Evolutionary conservation across 768 basidiomycete genomes (phyloP), one percentile per base, ranked within the genome.

Genomic region (Lactarius akahatsu): DNA sequence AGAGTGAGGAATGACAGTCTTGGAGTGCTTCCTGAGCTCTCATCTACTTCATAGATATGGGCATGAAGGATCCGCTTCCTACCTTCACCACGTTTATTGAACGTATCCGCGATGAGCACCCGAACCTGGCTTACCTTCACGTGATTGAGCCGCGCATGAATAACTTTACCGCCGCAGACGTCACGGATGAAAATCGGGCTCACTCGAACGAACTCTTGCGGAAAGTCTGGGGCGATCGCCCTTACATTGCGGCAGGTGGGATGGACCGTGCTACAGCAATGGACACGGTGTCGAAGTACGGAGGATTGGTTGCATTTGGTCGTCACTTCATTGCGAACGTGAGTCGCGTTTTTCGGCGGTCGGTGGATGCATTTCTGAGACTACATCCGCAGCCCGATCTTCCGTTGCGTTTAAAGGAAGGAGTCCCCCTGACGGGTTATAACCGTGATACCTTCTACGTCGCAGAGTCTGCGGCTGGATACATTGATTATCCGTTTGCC

Each of bases 1-100:
- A 77, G 77, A 69, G 74, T 61, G 69, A 74, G 40, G 8, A 32
- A 30, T 18, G 13, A 4, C 4, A 7, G 4, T 15, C 3, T 16
- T 7, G 8, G 18, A 6, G 15, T 16, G 11, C 47, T 30, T 15
- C 30, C 0, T 6, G 13, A n/a, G n/a, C 2, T 2, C 41, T 61
- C 6, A 52, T 15, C 1, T 16, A 15, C n/a, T 20, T n/a, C 41
- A 8, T 56, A 66, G 67, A 30, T 15, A 68, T 68, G 67, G 62
- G 64, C 26, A 62, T 68, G 61, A 47, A 59, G 26, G 59, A 65
- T 20, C 67, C 67, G 6, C 57, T 66, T 34, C 59, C 67, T 8
- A 68, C 67, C 11, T 61, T 61, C 20, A 34, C 34, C 3, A 56
- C 57, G 11, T 20, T 66, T 5, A 32, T 68, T 0, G 59, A 67